Evolutionary conservation across 345 rosid species (phyloP), one percentile per base, ranked within the genome.

Genomic region (Noccaea bulbosa): DNA sequence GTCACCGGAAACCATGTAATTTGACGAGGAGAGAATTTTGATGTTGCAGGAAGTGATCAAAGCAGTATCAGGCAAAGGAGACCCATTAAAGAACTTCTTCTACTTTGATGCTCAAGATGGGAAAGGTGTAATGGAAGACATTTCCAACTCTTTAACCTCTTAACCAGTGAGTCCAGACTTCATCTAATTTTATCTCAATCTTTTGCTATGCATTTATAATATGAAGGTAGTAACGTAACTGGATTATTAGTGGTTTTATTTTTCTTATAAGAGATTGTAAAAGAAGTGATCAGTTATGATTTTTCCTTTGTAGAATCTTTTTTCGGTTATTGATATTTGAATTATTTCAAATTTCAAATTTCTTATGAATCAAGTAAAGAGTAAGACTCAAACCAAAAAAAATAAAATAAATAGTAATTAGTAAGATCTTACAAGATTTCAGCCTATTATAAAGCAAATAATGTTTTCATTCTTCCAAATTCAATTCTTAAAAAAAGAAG

Each of bases 21-120:
- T 45, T 75, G 39, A 45, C 49, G n/a, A 51, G 43, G 65, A 24
- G 12, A 54, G 8, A n/a, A 4, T 30, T 72, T 45, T 40, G 66
- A 60, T 39, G 35, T 56, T 76, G 46, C 69, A 94, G 99, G 99
- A 91, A 85, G 96, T 91, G 35, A 94, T 94, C 64, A 89, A 94
- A 80, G 90, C 83, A 5, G 83, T 94, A 78, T 91, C 97, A 5
- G 86, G 95, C 70, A 94, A 89, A 82, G 96, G 91, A 24, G 90
- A 79, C 24, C 99, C 98, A 3, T 73, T 94, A 60, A 89, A 94
- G 87, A 94, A 91, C 72, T 91, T 91, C 71, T 91, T 94, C 84
- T 91, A 74, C 84, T 94, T 84, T 46, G 98, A 94, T 82, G 90
- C 82, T 33, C 65, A 81, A 81, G 92, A 91, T 45, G 96, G 99